Conservation (phyloP, 2,329 filamentous ascomycete genomes). For the Penicillium psychrosexuale region DNA sequence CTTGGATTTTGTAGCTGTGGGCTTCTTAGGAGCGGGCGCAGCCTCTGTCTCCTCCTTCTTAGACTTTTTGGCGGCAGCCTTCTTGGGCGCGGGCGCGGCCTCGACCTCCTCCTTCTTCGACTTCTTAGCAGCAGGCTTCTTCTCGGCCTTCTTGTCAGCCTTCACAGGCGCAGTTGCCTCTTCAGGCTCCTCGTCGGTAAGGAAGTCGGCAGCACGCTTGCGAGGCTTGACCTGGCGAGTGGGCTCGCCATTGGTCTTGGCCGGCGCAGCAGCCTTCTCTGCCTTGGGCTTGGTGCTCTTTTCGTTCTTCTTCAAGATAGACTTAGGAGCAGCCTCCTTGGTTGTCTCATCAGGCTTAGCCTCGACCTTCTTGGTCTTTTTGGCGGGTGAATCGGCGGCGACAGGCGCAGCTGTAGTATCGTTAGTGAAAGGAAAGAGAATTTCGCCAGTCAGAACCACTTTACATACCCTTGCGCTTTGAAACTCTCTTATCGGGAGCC, state of each 20-base stretch:
- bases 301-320: slow-evolving; percentile 35
- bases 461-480: slow-evolving; percentile 46
- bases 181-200: slow-evolving; percentile 42
- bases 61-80: slow-evolving; percentile 39
- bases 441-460: neutral
- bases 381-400: slow-evolving; percentile 50
- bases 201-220: slow-evolving; percentile 49
- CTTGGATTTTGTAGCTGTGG: slow-evolving; percentile 38
- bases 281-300: slow-evolving; percentile 20
- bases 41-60: slow-evolving; percentile 34
- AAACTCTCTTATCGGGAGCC: slow-evolving; percentile 54
- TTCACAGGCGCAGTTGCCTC: slow-evolving; percentile 32
- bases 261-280: slow-evolving; percentile 24
- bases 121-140: slow-evolving; percentile 36
- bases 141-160: slow-evolving; percentile 47
- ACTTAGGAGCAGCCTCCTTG: slow-evolving; percentile 29
- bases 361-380: slow-evolving; percentile 58
- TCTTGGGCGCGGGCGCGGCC: no score
- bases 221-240: slow-evolving; percentile 42
- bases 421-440: slow-evolving; percentile 12
- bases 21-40: slow-evolving; percentile 25
- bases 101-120: slow-evolving; percentile 35
- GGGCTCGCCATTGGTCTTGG: slow-evolving; percentile 35
- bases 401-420: slow-evolving; percentile 34
- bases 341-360: slow-evolving; percentile 31